These are phyloP conservation scores for Candida sanyaensis DNA, from an alignment of 1,139 yeast genomes.

Conservation along the genomic window DNA sequence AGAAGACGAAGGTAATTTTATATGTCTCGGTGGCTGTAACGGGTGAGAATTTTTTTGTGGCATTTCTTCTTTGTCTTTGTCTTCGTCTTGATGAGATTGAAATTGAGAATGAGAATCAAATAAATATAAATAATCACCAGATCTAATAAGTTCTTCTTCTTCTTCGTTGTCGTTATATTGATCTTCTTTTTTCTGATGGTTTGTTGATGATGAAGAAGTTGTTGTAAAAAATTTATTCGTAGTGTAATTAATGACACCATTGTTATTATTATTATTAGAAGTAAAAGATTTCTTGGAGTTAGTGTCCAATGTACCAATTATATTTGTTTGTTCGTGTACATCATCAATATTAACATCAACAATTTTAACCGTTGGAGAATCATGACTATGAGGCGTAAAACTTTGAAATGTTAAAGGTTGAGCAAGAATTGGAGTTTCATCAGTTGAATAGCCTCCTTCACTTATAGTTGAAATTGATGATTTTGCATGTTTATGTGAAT, in stretches of 20 bases:
- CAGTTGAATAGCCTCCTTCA: slow-evolving; percentile 21
- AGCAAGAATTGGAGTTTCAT: slow-evolving; percentile 27
- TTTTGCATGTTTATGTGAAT: slow-evolving; percentile 13
- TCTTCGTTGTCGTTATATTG: too few relatives aligned
- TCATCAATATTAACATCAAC: slow-evolving; percentile 7
- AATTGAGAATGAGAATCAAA: neutral
- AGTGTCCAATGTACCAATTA: slow-evolving; percentile 1
- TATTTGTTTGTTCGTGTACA: neutral
- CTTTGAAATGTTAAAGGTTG: slow-evolving; percentile 28
- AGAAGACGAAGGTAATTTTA: slow-evolving; percentile 5
- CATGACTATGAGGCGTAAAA: slow-evolving; percentile 16
- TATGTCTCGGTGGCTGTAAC: slow-evolving; percentile 8
- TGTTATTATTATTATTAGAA: neutral
- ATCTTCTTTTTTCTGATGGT: neutral
- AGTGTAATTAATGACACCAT: neutral
- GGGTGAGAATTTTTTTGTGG: slow-evolving; percentile 2
- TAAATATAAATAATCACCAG: neutral
- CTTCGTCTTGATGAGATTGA: neutral
- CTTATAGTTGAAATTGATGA: slow-evolving; percentile 19
- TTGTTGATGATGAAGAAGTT: neutral
- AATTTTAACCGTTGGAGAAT: slow-evolving; percentile 16
- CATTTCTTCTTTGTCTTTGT: neutral
- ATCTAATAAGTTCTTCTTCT: neutral
- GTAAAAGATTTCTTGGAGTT: neutral
- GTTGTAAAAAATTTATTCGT: neutral